These are phyloP conservation scores for Apiotrichum sp. DNA, from an alignment of 1,284 basidiomycete genomes.

Conservation along the genomic window DNA sequence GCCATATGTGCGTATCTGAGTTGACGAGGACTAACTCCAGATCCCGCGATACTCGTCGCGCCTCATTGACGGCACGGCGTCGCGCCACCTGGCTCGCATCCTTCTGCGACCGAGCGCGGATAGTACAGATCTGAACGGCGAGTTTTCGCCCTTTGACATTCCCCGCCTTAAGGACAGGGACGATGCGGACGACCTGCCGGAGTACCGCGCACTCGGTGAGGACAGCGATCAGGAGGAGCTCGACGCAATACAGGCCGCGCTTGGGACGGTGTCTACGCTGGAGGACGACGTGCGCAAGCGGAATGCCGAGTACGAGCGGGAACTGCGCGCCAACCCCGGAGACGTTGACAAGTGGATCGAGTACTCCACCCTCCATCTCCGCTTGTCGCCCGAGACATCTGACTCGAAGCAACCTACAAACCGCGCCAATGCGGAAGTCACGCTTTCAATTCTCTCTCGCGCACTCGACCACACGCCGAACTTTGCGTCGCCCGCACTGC, in stretches of 20 bases:
- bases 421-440: constrained; percentile 37
- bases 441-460: constrained; percentile 36
- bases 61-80: constrained; percentile 6
- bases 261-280: constrained; percentile 26
- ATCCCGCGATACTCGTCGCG: constrained; percentile 14
- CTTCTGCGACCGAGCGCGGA: constrained; percentile 5
- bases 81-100: constrained; percentile 8
- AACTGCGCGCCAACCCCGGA: constrained; percentile 21
- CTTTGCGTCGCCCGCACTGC: constrained; percentile 25
- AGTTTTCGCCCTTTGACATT: constrained; percentile 5
- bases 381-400: constrained; percentile 6
- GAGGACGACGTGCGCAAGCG: constrained; percentile 27
- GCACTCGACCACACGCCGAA: constrained; percentile 33
- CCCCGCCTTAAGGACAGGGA: neutral
- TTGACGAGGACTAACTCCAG: constrained; percentile 1
- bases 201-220: constrained; percentile 10
- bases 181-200: constrained; percentile 5
- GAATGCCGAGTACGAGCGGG: constrained; percentile 31
- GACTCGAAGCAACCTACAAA: constrained; percentile 7
- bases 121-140: constrained; percentile 2
- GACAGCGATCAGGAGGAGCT: constrained; percentile 12
- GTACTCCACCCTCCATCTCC: constrained; percentile 37
- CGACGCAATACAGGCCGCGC: constrained; percentile 10
- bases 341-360: constrained; percentile 37
- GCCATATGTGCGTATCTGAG: constrained; percentile 23